Conservation (phyloP, 768 basidiomycete genomes). For the Pleurotus tuoliensis region DNA sequence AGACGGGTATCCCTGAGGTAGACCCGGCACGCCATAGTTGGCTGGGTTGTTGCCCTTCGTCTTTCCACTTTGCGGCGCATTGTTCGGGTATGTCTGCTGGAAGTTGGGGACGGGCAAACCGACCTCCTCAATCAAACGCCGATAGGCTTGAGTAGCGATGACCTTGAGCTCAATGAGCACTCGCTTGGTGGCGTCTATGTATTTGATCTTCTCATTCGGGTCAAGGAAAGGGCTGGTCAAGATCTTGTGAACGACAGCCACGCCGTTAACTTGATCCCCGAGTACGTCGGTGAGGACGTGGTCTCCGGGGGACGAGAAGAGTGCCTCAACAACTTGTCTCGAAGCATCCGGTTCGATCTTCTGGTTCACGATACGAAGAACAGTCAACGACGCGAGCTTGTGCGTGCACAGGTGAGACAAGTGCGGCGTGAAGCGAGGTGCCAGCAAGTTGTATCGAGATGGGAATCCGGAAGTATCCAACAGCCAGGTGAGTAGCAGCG, state of each 20-base stretch:
- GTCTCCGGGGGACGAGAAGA: conserved; percentile 88
- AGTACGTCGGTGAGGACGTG: conserved; percentile 92
- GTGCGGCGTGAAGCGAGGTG: conserved; percentile 95
- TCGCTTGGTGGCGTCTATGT: conserved; percentile 84
- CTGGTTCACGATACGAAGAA: conserved; percentile 95
- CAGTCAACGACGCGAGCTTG: conserved; percentile 93
- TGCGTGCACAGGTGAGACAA: conserved; percentile 96
- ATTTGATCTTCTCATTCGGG: conserved; percentile 57
- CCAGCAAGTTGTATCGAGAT: conserved; percentile 90
- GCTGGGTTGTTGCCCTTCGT: conserved; percentile 48
- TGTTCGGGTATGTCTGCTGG: conserved; percentile 73
- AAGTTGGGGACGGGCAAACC: conserved; percentile 87
- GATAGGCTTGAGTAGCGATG: conserved; percentile 91
- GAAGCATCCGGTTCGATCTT: conserved; percentile 90
- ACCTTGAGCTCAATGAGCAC: conserved; percentile 91
- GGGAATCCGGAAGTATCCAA: conserved; percentile 93
- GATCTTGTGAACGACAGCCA: conserved; percentile 90
- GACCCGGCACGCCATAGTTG: conserved; percentile 65
- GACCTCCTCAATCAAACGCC: conserved; percentile 90
- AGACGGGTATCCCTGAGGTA: conserved; percentile 76
- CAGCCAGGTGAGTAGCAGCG: conserved; percentile 92
- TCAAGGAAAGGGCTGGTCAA: conserved; percentile 85
- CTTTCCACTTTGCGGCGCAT: conserved; percentile 59
- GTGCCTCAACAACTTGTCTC: conserved; percentile 77
- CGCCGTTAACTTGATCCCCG: conserved; percentile 94